A percentile compares a stretch with the other conserved stretches of the same genome.
Conservation (phyloP, 345 rosid species). For the Populus pruinosa region DNA sequence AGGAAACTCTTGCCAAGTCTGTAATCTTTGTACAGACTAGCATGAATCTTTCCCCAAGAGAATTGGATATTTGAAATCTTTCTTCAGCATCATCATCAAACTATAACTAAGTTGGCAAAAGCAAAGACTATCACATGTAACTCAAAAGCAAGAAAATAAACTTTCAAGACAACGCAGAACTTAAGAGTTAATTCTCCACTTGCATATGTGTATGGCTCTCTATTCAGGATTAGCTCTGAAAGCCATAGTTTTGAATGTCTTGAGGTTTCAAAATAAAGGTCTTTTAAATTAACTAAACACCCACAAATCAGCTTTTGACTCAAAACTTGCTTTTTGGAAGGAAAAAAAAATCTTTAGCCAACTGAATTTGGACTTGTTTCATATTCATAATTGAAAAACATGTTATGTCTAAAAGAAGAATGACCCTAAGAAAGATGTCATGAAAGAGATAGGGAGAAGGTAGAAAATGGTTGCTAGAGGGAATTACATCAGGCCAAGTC, state of each 20-base stretch:
- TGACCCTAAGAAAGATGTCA: not conserved
- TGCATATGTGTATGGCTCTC: not conserved
- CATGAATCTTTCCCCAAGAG: not conserved
- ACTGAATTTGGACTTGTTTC: not conserved
- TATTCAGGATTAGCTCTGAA: not conserved
- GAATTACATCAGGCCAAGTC: conserved; percentile 80
- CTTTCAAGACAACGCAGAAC: not conserved
- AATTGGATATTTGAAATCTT: not conserved
- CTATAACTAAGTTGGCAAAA: not conserved
- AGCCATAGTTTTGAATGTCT: not conserved
- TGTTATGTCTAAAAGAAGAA: not conserved
- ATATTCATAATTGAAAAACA: not conserved
- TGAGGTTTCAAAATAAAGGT: not conserved
- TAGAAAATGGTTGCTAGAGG: not conserved
- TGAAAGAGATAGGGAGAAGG: not conserved
- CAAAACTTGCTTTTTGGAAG: not conserved
- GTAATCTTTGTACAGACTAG: not conserved
- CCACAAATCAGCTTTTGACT: not conserved
- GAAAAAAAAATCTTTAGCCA: not conserved
- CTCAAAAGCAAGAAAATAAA: not conserved
- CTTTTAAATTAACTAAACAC: not conserved
- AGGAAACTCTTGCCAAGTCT: not conserved
- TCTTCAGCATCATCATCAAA: not conserved
- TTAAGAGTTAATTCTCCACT: not conserved
- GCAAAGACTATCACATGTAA: not conserved